phyloP scores from a whole-genome alignment of 202 grass and related monocot species.

The Zoysia matrella region DNA sequence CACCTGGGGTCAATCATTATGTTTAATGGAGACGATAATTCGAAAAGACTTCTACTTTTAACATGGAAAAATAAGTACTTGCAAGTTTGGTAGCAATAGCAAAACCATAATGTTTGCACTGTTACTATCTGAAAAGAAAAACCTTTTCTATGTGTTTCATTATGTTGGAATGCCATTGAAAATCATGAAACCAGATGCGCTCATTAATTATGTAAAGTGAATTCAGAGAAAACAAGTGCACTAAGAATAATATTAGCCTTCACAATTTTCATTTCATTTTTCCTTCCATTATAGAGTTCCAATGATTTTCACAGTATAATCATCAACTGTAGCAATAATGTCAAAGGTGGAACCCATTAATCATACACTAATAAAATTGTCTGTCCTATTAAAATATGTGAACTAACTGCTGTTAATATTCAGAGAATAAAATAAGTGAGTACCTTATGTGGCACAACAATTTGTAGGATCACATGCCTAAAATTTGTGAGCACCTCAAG shows the following conservation, averaged over 20 bases:
- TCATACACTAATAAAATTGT: background rate
- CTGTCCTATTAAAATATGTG: background rate
- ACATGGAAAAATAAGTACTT: background rate
- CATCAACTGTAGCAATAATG: background rate
- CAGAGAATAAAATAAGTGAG: background rate
- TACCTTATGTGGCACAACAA: slow-evolving; percentile 14
- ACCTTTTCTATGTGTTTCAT: background rate
- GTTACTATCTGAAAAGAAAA: background rate
- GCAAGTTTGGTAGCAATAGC: background rate
- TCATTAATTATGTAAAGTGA: background rate
- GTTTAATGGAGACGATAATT: background rate
- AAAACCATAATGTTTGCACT: background rate
- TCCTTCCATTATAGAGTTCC: background rate
- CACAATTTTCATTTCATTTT: background rate
- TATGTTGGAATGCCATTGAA: background rate
- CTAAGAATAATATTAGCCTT: background rate
- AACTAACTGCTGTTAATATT: slow-evolving; percentile 7
- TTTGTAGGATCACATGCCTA: background rate
- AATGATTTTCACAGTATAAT: background rate
- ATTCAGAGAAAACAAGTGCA: background rate
- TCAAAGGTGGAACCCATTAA: background rate
- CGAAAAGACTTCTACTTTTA: background rate
- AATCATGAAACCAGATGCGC: background rate
- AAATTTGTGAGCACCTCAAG: background rate
- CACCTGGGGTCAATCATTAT: background rate